Evolutionary conservation across 768 basidiomycete genomes (phyloP), one percentile per base, ranked within the genome.

Genomic region (Boletus sp.): DNA sequence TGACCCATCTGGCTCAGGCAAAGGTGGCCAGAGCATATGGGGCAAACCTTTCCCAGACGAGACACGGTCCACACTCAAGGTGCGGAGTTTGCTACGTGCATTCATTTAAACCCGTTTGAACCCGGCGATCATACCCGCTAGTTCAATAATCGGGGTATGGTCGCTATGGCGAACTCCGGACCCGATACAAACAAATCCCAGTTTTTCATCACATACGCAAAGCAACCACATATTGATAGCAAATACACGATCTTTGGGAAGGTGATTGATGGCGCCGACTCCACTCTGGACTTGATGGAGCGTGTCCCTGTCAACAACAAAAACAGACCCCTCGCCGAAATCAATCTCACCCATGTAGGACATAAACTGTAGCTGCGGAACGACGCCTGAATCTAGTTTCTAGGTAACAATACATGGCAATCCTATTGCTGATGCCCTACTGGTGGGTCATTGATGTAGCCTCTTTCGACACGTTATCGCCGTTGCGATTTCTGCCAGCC

Each of bases 111-210:
- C 33, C 33, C 17, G 24, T 40, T 41, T 35, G 52, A 29, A 35
- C 11, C 14, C 1, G 15, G 30, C 11, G 28, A 41, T 42, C 39
- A 30, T 41, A 8, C 36, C 28, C 12, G 28, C 28, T 68, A 98
- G 96, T 98, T 99, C 77, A 98, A 98, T 72, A 78, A 86, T 50
- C 85, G 97, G 58, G 97, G 97, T 17, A 81, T 98, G 62, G 87
- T 98, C 15, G 97, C 97, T 30, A 98, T 98, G 95, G 97, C 97
- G 54, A 99, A 98, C 74, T 88, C 92, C 8, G 97, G 97, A 1
- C 86, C 87, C 10, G 92, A 97, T 70, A 85, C 90, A 35, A 99
- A 98, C 77, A 98, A 96, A 74, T 88, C 80, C 44, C 90, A 94
- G 69, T 93, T 93, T 71, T 93, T 93, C 70, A 80, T 94, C 67